These are phyloP conservation scores for Cutaneotrichosporon sp. DNA, from an alignment of 1,284 basidiomycete species.

Conservation along the genomic window DNA sequence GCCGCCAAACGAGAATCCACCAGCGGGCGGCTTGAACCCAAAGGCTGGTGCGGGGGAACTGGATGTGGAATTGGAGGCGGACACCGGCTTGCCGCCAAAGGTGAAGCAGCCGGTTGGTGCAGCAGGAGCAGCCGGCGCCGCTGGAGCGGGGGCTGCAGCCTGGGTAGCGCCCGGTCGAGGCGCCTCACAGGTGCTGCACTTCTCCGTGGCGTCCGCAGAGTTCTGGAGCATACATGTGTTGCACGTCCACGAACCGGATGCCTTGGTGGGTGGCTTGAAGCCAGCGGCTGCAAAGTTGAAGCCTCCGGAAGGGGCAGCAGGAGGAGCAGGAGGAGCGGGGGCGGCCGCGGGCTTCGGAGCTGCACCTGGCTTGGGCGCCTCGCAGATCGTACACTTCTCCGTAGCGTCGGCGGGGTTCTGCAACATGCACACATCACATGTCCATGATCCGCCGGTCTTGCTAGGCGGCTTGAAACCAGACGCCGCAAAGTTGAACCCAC, in stretches of 20 bases:
- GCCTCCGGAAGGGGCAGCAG: constrained; percentile 2
- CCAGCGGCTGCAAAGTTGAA: constrained; percentile 2
- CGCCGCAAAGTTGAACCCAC: constrained; percentile 4
- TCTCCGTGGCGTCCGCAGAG: constrained; percentile 48
- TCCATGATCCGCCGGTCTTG: constrained; percentile 44
- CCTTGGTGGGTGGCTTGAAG: background rate
- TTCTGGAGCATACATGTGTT: constrained; percentile 53
- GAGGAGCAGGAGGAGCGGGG: background rate
- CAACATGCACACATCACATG: constrained; percentile 53
- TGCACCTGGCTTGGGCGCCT: constrained; percentile 44
- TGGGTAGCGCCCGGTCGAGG: background rate
- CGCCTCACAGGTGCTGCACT: constrained; percentile 52
- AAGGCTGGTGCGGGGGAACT: background rate
- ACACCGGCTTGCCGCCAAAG: constrained; percentile 12
- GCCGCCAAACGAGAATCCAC: constrained; percentile 12
- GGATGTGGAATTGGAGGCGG: background rate
- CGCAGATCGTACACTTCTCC: constrained; percentile 56
- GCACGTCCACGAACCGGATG: constrained; percentile 51
- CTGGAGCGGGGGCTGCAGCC: constrained; percentile 1
- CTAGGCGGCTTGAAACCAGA: background rate
- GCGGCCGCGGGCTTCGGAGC: constrained; percentile 3
- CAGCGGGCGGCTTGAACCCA: background rate
- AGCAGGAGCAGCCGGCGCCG: constrained; percentile 6
- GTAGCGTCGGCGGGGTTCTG: constrained; percentile 51
- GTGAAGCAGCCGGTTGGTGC: constrained; percentile 9